Percentiles rank a stretch among this genome's conserved stretches.
Evolutionary conservation across 208 protist genomes (phyloP).

Genomic region (Leishmania amazonensis): DNA sequence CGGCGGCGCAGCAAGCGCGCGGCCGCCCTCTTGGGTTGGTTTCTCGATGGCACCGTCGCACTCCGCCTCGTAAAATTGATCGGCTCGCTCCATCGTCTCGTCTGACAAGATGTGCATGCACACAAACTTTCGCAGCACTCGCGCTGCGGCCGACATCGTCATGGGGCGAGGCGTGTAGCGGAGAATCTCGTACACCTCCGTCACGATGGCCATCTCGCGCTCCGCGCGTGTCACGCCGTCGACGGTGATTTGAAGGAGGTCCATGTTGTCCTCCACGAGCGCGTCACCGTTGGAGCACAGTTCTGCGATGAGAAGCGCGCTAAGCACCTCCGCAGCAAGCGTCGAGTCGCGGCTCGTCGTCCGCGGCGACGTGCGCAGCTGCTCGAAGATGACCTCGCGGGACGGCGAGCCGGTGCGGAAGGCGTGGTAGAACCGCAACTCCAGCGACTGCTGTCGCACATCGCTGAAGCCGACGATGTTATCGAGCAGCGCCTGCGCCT

Average conservation of each 20-base stretch:
- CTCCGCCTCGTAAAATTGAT: conserved; percentile 24
- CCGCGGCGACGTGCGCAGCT: conserved; percentile 43
- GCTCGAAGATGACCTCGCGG: conserved; percentile 52
- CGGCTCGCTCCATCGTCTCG: conserved; percentile 42
- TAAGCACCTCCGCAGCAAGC: conserved; percentile 64
- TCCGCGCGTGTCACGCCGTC: conserved; percentile 49
- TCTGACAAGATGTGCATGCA: conserved; percentile 51
- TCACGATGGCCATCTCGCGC: conserved; percentile 54
- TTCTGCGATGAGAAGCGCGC: conserved; percentile 71
- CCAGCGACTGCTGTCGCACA: conserved; percentile 46
- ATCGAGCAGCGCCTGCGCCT: conserved; percentile 24
- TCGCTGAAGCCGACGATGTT: conserved; percentile 40
- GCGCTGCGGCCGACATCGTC: conserved; percentile 29
- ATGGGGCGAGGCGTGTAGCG: conserved; percentile 20
- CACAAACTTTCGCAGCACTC: conserved; percentile 49
- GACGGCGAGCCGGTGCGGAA: conserved; percentile 42
- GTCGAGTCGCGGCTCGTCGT: conserved; percentile 43
- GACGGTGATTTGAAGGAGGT: conserved; percentile 60
- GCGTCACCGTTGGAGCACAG: conserved; percentile 34
- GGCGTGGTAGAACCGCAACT: conserved; percentile 63
- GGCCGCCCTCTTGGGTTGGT: background rate
- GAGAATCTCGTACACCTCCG: conserved; percentile 59
- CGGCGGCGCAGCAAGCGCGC: background rate
- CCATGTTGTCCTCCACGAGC: conserved; percentile 61
- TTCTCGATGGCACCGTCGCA: conserved; percentile 22